A percentile compares a stretch with the other conserved stretches of the same genome.
These are phyloP conservation scores for Hypomontagnella submonticulosa DNA, from an alignment of 495 filamentous ascomycete genomes.

Conservation along the genomic window DNA sequence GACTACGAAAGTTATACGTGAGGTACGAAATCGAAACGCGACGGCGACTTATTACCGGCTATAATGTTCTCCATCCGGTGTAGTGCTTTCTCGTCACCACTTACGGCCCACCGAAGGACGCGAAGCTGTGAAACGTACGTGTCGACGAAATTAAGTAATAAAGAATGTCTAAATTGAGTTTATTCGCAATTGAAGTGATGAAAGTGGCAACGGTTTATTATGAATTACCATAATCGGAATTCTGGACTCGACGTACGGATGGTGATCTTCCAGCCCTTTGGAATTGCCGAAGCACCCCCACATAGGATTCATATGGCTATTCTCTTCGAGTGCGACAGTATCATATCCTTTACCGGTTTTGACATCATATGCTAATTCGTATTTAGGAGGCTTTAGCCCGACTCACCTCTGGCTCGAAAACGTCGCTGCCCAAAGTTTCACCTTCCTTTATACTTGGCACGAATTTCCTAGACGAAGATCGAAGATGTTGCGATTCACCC, in stretches of 20 bases:
- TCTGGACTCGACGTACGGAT: constrained; percentile 40
- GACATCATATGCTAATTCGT: constrained; percentile 32
- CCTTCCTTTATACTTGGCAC: constrained; percentile 4
- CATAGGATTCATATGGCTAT: constrained; percentile 49
- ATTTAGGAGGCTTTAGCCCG: constrained; percentile 32
- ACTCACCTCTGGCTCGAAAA: constrained; percentile 21
- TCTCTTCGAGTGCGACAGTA: constrained; percentile 45
- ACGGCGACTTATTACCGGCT: too few species aligned
- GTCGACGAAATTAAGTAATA: constrained; percentile 15
- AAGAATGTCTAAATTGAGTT: constrained; percentile 8
- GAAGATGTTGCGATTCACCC: constrained; percentile 42
- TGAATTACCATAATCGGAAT: constrained; percentile 21
- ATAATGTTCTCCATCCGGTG: too few species aligned
- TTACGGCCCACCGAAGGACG: not conserved
- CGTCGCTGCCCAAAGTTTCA: constrained; percentile 4
- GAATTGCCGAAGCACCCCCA: constrained; percentile 49
- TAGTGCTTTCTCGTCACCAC: not conserved
- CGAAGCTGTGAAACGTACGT: not conserved
- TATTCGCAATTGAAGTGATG: constrained; percentile 5
- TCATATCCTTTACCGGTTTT: constrained; percentile 38
- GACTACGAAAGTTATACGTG: too few species aligned
- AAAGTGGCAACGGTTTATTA: constrained; percentile 18
- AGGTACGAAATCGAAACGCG: too few species aligned
- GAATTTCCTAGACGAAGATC: constrained; percentile 9
- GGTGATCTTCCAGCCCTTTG: constrained; percentile 42